phyloP scores from a whole-genome alignment of 371 early-diverging fungal species.

The Apophysomyces elegans region DNA sequence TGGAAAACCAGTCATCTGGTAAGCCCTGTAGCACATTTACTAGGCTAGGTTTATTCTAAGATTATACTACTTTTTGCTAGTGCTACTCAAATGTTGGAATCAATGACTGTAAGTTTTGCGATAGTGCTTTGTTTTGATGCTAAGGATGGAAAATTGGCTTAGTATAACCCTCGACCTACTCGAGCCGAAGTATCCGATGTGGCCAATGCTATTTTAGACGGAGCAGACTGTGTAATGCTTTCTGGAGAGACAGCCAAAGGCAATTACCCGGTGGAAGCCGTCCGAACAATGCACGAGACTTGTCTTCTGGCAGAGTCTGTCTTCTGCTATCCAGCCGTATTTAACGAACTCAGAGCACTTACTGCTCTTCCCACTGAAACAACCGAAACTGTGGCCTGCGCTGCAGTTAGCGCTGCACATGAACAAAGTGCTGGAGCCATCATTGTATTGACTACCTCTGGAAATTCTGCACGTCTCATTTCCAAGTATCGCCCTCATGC shows the following conservation, averaged over 20 bases:
- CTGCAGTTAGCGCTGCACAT: slow-evolving; percentile 89
- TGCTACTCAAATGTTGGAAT: slow-evolving; percentile 99
- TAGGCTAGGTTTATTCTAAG: too few species aligned
- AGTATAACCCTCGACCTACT: slow-evolving; percentile 93
- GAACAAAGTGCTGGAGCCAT: slow-evolving; percentile 89
- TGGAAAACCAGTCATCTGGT: slow-evolving; percentile 96
- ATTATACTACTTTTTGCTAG: slow-evolving; percentile 14
- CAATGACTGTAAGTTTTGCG: slow-evolving; percentile 80
- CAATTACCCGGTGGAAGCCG: slow-evolving; percentile 76
- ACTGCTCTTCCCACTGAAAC: slow-evolving; percentile 78
- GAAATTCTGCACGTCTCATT: slow-evolving; percentile 88
- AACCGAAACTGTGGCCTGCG: slow-evolving; percentile 93
- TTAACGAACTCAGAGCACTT: slow-evolving; percentile 80
- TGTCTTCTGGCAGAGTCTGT: slow-evolving; percentile 78
- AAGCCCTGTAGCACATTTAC: slow-evolving; percentile 9
- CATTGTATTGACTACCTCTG: slow-evolving; percentile 81
- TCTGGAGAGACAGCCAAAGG: slow-evolving; percentile 99
- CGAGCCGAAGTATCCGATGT: slow-evolving; percentile 99
- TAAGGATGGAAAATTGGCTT: slow-evolving; percentile 13
- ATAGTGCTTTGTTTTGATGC: slow-evolving; percentile 3
- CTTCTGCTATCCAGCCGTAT: slow-evolving; percentile 78
- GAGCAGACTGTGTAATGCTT: slow-evolving; percentile 98
- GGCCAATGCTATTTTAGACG: slow-evolving; percentile 97
- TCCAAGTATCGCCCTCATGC: slow-evolving; percentile 95
- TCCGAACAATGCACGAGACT: slow-evolving; percentile 79